Percentiles rank a stretch among this genome's conserved stretches.
phyloP scores from a whole-genome alignment of 2,329 filamentous ascomycete species.

The Coniochaeta sp. region DNA sequence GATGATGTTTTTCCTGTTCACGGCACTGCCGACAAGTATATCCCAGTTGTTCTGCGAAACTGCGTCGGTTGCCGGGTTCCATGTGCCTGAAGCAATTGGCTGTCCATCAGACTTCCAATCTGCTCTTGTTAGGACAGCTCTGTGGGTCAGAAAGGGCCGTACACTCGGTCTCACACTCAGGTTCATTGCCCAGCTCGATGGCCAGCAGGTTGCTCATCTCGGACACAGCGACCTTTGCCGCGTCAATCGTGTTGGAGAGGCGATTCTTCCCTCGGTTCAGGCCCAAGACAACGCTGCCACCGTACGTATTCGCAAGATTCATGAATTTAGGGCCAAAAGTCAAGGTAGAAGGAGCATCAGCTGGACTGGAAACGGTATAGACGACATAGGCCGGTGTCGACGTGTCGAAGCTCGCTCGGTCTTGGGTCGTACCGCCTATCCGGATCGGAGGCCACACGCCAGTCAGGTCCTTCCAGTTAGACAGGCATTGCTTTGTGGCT shows the following conservation, averaged over 20 bases:
- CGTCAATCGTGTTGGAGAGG: constrained; percentile 44
- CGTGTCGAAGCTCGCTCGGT: constrained; percentile 44
- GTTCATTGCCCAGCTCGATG: constrained; percentile 51
- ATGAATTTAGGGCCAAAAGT: constrained; percentile 48
- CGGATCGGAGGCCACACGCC: constrained; percentile 46
- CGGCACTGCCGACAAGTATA: constrained; percentile 24
- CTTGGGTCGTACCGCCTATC: constrained; percentile 53
- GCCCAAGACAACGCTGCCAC: constrained; percentile 41
- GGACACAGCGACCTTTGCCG: constrained; percentile 34
- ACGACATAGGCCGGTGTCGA: constrained; percentile 35
- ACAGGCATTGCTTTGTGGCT: constrained; percentile 40
- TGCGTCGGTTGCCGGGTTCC: constrained; percentile 28
- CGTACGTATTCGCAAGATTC: constrained; percentile 38
- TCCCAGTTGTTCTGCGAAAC: constrained; percentile 31
- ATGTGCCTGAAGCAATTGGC: constrained; percentile 28
- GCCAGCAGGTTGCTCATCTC: constrained; percentile 42
- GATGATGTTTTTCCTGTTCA: constrained; percentile 26
- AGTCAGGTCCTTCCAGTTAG: constrained; percentile 41
- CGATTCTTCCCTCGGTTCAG: constrained; percentile 47
- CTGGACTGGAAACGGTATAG: constrained; percentile 38
- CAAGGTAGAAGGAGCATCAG: constrained; percentile 39
- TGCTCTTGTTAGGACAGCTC: constrained; percentile 6
- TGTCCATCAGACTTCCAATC: constrained; percentile 27
- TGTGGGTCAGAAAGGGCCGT: neutral
- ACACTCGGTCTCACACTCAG: constrained; percentile 36